Evolutionary conservation across 2,329 filamentous ascomycete species (phyloP).

Genomic region (Cryphonectria naterciae): DNA sequence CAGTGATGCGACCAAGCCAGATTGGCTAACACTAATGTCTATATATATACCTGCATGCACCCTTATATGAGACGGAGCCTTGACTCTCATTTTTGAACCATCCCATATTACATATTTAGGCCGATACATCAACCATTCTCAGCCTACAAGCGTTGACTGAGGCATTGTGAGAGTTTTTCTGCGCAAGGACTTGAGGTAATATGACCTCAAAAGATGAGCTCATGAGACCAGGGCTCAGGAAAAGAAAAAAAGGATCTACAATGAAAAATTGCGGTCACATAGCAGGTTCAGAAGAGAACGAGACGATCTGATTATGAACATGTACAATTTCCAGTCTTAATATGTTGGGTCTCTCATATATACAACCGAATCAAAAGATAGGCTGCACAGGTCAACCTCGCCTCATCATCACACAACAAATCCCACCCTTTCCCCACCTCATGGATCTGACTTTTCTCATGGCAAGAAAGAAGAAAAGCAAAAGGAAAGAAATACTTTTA

Average conservation of each 20-base stretch:
- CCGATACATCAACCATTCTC: too few relatives aligned
- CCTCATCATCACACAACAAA: background rate
- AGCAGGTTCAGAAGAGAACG: background rate
- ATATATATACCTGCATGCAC: background rate
- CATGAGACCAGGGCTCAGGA: background rate
- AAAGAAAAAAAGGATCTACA: background rate
- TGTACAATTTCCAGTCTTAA: conserved; percentile 8
- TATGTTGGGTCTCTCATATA: conserved; percentile 11
- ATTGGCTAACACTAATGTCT: background rate
- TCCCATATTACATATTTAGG: background rate
- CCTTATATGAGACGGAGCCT: background rate
- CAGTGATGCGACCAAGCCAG: background rate
- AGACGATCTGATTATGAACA: background rate
- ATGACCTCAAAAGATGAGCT: background rate
- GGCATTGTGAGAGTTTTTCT: too few relatives aligned
- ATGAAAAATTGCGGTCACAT: background rate
- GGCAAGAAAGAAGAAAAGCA: too few relatives aligned
- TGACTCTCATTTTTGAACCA: background rate
- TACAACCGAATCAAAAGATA: conserved; percentile 6
- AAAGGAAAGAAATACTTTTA: background rate
- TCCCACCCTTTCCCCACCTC: too few relatives aligned
- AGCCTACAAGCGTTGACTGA: too few relatives aligned
- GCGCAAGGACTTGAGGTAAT: background rate
- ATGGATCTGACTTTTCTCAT: too few relatives aligned
- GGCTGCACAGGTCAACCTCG: background rate